phyloP scores from a whole-genome alignment of 2,329 filamentous ascomycete genomes.

The Colletotrichum costaricense region DNA sequence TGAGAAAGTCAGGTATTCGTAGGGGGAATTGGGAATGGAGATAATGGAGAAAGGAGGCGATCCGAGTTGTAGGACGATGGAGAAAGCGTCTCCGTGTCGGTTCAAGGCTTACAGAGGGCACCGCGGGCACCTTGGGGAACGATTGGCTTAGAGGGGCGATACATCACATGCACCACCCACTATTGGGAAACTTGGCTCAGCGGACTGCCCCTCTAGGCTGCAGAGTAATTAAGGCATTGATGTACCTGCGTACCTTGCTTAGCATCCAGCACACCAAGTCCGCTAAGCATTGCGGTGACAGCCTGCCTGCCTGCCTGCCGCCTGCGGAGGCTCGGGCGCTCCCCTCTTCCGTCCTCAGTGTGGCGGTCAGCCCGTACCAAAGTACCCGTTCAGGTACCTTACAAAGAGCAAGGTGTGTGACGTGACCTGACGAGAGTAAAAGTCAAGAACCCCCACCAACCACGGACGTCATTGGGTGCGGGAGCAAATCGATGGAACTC shows the following conservation, averaged over 20 bases:
- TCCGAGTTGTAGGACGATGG: slow-evolving; percentile 15
- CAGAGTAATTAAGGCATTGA: slow-evolving; percentile 22
- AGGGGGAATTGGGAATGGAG: slow-evolving; percentile 1
- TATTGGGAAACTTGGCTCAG: slow-evolving; percentile 15
- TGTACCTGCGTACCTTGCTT: background rate
- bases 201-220: slow-evolving; percentile 25
- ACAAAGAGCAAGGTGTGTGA: background rate
- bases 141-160: slow-evolving; percentile 10
- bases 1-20: background rate
- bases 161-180: slow-evolving; percentile 30
- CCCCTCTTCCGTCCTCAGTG: slow-evolving; percentile 7
- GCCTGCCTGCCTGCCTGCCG: background rate
- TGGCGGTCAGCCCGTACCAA: slow-evolving; percentile 18
- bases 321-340: slow-evolving; percentile 15
- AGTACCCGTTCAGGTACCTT: background rate
- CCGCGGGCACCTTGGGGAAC: background rate
- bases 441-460: slow-evolving; percentile 8
- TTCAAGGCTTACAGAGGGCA: slow-evolving; percentile 23
- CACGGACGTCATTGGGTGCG: slow-evolving; percentile 25
- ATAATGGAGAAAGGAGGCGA: slow-evolving; percentile 25
- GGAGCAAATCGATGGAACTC: background rate
- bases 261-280: background rate
- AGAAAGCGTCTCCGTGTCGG: slow-evolving; percentile 30
- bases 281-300: background rate
- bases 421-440: background rate